A percentile compares a stretch with the other conserved stretches of the same genome.
These are phyloP conservation scores for Coprinellus aureogranulatus DNA, from an alignment of 768 basidiomycete species.

Conservation along the genomic window DNA sequence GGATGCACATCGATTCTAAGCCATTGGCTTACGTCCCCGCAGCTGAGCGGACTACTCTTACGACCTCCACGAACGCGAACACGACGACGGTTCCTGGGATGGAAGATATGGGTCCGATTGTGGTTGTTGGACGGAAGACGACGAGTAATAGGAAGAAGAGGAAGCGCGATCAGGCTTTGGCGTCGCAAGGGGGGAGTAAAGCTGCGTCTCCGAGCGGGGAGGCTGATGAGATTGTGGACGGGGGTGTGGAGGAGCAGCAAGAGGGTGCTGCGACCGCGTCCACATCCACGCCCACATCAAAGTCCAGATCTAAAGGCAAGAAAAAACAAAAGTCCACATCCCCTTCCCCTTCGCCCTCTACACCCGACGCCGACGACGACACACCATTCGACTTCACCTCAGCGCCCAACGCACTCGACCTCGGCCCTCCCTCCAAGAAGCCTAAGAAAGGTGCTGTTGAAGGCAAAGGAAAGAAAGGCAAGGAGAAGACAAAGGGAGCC, in stretches of 20 bases:
- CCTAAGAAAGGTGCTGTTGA: slow-evolving; percentile 41
- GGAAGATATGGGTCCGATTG: slow-evolving; percentile 69
- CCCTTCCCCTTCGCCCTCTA: not conserved
- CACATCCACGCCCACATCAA: not conserved
- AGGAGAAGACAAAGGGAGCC: slow-evolving; percentile 26
- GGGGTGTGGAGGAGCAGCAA: not conserved
- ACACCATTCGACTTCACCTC: slow-evolving; percentile 67
- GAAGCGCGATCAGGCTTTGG: slow-evolving; percentile 11
- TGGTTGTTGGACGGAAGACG: slow-evolving; percentile 57
- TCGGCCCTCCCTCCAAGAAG: no score
- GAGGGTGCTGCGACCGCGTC: not conserved
- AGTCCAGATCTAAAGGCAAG: slow-evolving; percentile 13
- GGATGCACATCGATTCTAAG: slow-evolving; percentile 50
- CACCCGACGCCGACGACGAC: slow-evolving; percentile 25
- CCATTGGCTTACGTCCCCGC: slow-evolving; percentile 73
- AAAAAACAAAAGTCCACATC: slow-evolving; percentile 10
- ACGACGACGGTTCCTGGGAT: slow-evolving; percentile 23
- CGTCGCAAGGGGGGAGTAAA: slow-evolving; percentile 8
- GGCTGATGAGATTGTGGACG: not conserved
- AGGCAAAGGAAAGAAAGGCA: slow-evolving; percentile 38
- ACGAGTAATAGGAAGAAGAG: slow-evolving; percentile 9
- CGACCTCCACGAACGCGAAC: slow-evolving; percentile 11
- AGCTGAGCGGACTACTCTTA: slow-evolving; percentile 44
- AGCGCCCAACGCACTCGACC: slow-evolving; percentile 70
- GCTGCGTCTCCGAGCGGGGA: not conserved